phyloP scores from a whole-genome alignment of 768 basidiomycete species.

The Leccinellum luteum region DNA sequence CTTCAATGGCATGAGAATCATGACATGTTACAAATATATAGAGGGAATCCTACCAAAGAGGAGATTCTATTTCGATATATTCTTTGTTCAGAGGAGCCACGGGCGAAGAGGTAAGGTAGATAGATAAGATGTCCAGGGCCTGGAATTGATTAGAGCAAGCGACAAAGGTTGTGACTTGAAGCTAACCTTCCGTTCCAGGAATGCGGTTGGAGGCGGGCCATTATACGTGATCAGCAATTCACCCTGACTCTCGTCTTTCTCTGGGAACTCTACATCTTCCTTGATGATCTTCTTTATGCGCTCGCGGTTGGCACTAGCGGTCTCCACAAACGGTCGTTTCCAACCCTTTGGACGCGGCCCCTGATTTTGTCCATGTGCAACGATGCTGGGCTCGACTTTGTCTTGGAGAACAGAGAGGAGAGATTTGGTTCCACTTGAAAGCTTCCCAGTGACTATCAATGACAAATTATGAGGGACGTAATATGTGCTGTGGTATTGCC shows the following conservation, averaged over 20 bases:
- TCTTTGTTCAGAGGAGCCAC: conserved; percentile 86
- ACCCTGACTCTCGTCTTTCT: conserved; percentile 94
- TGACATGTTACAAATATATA: neutral
- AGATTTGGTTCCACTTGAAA: conserved; percentile 70
- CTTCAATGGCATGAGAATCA: conserved; percentile 37
- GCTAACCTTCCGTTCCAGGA: conserved; percentile 66
- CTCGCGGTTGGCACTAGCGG: conserved; percentile 62
- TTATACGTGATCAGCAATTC: conserved; percentile 76
- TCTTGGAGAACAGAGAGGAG: conserved; percentile 81
- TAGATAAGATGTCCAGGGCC: conserved; percentile 84
- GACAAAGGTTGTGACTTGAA: neutral
- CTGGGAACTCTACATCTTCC: conserved; percentile 87
- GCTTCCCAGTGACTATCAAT: conserved; percentile 84
- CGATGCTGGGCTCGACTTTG: conserved; percentile 78
- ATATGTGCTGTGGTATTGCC: conserved; percentile 81
- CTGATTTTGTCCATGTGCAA: conserved; percentile 67
- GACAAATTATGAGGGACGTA: conserved; percentile 95
- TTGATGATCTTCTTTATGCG: conserved; percentile 52
- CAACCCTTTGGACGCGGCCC: conserved; percentile 76
- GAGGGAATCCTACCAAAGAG: conserved; percentile 62
- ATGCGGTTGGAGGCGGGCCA: conserved; percentile 72
- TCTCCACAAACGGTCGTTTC: conserved; percentile 94
- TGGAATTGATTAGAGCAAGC: conserved; percentile 27
- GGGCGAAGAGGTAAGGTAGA: conserved; percentile 84
- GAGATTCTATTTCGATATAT: conserved; percentile 87